Percentiles rank a stretch among this genome's conserved stretches.
Evolutionary conservation across 1,284 basidiomycete genomes (phyloP).

Genomic region (Melampsora americana): DNA sequence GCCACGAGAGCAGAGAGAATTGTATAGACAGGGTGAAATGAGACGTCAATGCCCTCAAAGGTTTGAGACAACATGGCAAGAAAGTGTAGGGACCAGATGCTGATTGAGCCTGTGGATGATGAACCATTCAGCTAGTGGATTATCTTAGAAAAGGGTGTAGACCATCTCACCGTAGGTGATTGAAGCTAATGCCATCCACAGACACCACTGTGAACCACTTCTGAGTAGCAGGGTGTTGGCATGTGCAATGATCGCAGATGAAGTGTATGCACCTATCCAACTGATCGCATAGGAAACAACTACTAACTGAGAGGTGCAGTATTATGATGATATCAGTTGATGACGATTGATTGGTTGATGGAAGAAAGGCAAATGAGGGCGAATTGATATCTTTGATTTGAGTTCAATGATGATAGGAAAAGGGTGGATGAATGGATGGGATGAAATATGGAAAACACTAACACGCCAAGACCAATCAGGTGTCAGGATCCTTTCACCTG

Average conservation of each 20-base stretch:
- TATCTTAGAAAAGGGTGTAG: too few species aligned
- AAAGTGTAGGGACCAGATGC: conserved; percentile 36
- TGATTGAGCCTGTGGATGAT: conserved; percentile 10
- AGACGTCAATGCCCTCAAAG: conserved; percentile 15
- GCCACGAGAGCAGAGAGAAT: conserved; percentile 31
- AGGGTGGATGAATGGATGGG: not conserved
- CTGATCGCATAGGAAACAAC: conserved; percentile 36
- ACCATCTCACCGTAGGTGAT: conserved; percentile 18
- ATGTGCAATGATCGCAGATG: conserved; percentile 38
- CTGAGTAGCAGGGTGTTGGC: conserved; percentile 28
- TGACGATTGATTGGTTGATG: not conserved
- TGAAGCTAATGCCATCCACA: conserved; percentile 37
- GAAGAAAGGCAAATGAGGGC: not conserved
- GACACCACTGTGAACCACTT: conserved; percentile 17
- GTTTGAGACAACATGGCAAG: conserved; percentile 38
- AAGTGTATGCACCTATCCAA: conserved; percentile 36
- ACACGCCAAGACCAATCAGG: conserved; percentile 7
- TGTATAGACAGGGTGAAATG: conserved; percentile 20
- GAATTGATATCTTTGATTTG: not conserved
- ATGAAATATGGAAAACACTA: not conserved
- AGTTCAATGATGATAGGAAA: not conserved
- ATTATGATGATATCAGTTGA: not conserved
- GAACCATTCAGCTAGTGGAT: too few species aligned
- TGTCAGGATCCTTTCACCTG: not conserved
- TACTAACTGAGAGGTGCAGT: conserved; percentile 17